Evolutionary conservation across 768 basidiomycete species (phyloP), one percentile per base, ranked within the genome.

Genomic region (Lactifluus echinatus): DNA sequence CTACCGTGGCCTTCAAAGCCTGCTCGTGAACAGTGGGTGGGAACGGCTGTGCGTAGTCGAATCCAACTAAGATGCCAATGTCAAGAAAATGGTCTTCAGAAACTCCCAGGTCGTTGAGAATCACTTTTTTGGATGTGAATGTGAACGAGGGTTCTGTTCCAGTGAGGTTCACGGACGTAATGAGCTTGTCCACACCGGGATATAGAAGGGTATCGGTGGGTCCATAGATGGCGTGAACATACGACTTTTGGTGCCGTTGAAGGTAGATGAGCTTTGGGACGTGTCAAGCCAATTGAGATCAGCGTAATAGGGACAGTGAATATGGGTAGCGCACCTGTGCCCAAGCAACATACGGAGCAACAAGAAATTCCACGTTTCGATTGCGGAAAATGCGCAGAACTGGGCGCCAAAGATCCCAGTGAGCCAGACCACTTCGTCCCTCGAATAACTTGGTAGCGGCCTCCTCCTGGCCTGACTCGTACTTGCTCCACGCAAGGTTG

Each of bases 331-430:
- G 65, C 68, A 94, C 94, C 82, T 98, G 95, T 44, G 95, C 89
- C 86, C 90, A 93, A 34, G 93, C 87, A 52, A 91, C 76, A 71
- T 98, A 98, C 11, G 96, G 96, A 45, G 96, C 94, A 57, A 97
- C 85, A 46, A 98, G 79, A 68, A 93, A 98, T 73, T 98, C 95
- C 57, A 96, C 93, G 64, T 90, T 90, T 44, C 95, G 78, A 72
- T 97, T 89, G 68, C 91, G 84, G 72, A 98, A 96, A 50, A 94
- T 87, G 57, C 94, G 79, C 65, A 96, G 74, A 7, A 98, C 85
- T 75, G 90, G 82, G 68, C 93, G 82, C 85, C 95, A 89, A n/a
- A 98, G 77, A 71, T 98, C 95, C 84, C 87, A 90, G 66, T 91
- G 89, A 21, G 71, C 67, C 46, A 89, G 75, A 47, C 80, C 77